Evolutionary conservation across 768 basidiomycete species (phyloP).

Genomic region (Tulasnella sp.): DNA sequence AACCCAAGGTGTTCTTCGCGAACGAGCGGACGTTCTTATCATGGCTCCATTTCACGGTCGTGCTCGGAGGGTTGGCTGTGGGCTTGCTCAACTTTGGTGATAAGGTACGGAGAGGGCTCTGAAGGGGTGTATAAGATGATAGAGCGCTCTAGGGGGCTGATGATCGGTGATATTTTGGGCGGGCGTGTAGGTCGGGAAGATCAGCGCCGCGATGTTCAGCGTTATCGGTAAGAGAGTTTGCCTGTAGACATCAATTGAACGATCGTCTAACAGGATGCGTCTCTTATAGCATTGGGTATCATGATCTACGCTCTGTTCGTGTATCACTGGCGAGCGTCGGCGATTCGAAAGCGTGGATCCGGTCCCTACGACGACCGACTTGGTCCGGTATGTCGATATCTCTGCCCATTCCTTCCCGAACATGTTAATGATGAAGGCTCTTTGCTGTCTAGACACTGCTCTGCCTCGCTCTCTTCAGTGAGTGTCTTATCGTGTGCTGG

Average conservation of each 20-base stretch:
- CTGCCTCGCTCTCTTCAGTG: conserved; percentile 80
- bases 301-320: conserved; percentile 96
- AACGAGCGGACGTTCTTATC: conserved; percentile 93
- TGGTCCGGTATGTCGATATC: conserved; percentile 75
- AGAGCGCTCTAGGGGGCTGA: background rate
- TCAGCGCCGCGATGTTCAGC: conserved; percentile 96
- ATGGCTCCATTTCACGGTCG: conserved; percentile 98
- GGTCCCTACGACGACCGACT: conserved; percentile 97
- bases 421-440: conserved; percentile 35
- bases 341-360: conserved; percentile 86
- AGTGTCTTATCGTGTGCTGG: conserved; percentile 38
- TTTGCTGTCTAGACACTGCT: conserved; percentile 65
- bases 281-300: conserved; percentile 79
- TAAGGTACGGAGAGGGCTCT: conserved; percentile 57
- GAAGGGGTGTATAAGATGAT: background rate
- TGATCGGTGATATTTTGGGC: conserved; percentile 4
- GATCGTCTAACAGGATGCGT: background rate
- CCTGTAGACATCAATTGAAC: too few species aligned
- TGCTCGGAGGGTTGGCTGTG: conserved; percentile 93
- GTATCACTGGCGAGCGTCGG: conserved; percentile 94
- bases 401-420: background rate
- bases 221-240: conserved; percentile 86
- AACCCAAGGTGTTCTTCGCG: conserved; percentile 93
- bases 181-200: conserved; percentile 76
- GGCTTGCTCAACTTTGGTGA: conserved; percentile 98